phyloP scores from a whole-genome alignment of 148 eudicot species.

The Pouteria glomerata region DNA sequence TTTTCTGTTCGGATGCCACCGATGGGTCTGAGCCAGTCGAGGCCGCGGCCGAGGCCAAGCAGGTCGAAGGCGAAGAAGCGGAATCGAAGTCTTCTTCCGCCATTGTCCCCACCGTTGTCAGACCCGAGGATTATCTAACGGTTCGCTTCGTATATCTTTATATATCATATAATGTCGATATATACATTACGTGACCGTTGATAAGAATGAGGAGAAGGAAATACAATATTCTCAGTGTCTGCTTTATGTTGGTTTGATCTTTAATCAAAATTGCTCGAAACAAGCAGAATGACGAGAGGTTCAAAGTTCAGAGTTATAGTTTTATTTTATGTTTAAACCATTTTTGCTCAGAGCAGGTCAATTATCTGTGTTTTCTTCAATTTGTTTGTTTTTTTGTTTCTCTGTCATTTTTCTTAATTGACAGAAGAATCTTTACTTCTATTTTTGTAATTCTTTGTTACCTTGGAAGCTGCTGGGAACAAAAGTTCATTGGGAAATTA shows the following conservation, averaged over 20 bases:
- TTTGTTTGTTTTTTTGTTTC: neutral
- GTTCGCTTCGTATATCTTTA: slow-evolving; percentile 23
- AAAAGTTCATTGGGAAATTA: neutral
- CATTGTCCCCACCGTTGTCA: slow-evolving; percentile 63
- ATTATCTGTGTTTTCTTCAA: neutral
- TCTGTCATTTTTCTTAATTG: too few species aligned
- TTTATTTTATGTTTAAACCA: too few species aligned
- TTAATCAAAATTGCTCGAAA: neutral
- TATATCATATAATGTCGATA: too few species aligned
- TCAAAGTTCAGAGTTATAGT: neutral
- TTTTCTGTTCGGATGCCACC: slow-evolving; percentile 70
- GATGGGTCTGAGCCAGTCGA: slow-evolving; percentile 40
- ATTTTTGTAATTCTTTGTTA: neutral
- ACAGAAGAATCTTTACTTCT: too few species aligned
- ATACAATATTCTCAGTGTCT: neutral
- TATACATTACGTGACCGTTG: too few species aligned
- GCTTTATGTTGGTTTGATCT: neutral
- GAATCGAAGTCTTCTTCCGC: slow-evolving; percentile 45
- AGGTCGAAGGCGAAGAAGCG: slow-evolving; percentile 35
- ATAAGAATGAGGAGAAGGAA: too few species aligned
- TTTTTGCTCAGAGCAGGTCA: neutral
- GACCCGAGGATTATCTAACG: slow-evolving; percentile 79
- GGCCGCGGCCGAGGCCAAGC: slow-evolving; percentile 24
- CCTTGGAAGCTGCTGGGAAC: neutral
- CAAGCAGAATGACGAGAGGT: neutral